Evolutionary conservation across 257 asterid species (phyloP).

Genomic region (Solanum megistacrolobum): DNA sequence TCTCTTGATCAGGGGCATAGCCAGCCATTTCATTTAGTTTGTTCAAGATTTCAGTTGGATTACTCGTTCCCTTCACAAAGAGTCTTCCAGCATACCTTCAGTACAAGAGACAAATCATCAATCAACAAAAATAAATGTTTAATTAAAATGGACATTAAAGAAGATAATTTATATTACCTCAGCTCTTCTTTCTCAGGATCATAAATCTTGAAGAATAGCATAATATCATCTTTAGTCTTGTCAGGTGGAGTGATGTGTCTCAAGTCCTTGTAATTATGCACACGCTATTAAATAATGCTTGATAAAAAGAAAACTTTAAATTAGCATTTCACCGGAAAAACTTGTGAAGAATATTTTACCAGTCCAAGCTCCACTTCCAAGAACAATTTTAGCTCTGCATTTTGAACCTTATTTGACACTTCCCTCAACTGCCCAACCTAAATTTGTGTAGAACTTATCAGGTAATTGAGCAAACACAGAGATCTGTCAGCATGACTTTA

Average conservation of each 20-base stretch:
- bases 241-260: constrained; percentile 61
- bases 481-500: neutral
- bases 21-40: constrained; percentile 86
- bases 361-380: constrained; percentile 66
- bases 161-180: constrained; percentile 31
- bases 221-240: constrained; percentile 26
- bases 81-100: constrained; percentile 73
- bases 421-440: constrained; percentile 96
- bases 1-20: constrained; percentile 75
- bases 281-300: neutral
- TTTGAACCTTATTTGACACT: constrained; percentile 59
- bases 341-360: constrained; percentile 29
- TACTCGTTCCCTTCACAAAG: constrained; percentile 60
- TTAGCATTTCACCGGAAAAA: neutral
- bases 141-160: constrained; percentile 10
- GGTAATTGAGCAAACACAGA: neutral
- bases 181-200: constrained; percentile 88
- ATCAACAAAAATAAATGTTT: neutral
- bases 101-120: constrained; percentile 2
- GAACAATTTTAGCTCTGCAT: constrained; percentile 81
- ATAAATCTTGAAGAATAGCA: neutral
- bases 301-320: neutral
- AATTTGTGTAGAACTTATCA: constrained; percentile 1
- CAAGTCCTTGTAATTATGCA: constrained; percentile 41
- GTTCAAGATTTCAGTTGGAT: constrained; percentile 58